Base-by-base conservation (phyloP, 352 stramenopile species). In the Halophytophthora batemanensis region DNA sequence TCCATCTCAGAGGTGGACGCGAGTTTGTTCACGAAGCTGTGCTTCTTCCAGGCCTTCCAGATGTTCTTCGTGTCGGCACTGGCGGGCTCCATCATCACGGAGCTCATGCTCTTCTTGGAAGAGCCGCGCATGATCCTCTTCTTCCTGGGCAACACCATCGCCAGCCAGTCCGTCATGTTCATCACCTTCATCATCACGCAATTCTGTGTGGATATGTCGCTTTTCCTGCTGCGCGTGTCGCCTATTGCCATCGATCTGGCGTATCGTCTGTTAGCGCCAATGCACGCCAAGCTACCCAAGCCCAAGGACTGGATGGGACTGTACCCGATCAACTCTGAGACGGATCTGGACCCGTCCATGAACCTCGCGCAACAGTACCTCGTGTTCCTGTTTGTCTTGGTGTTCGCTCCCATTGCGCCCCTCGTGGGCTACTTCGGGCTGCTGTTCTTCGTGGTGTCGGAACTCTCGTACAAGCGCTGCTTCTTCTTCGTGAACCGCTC, bases 51-150 rank as follows among this genome's bases (percentile, higher is more conserved):
- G 61, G 53, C 90, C 21, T 73, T 90, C 18, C 82, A 93, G 50
- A 90, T 87, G 25, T 93, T 93, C 51, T 88, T 89, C 48, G 82
- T 90, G 23, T 86, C 76, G 1, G 80, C 90, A 23, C 62, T 93
- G 38, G 70, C 88, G 23, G 82, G 82, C 12, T 88, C 81, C 6
- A 80, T 90, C 38, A 53, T 93, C 42, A 78, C 88, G 49, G 90
- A 76, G 22, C 34, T 90, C 14, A 80, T 82, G 44, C 74, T 79
- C 21, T 86, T 93, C 33, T 14, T 90, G 15, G 68, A 93, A 39
- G 77, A 87, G 21, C 82, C 79, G 0, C 87, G 87, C 55, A 70
- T 52, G 22, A 42, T 90, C 7, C 82, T 93, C 23, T 53, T 47
- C 1, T 87, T 93, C 71, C 74, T 93, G 38, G 82, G 80, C 5